Evolutionary conservation across 2,329 filamentous ascomycete species (phyloP), one percentile per base, ranked within the genome.

Genomic region (Colletotrichum tamarilloi): DNA sequence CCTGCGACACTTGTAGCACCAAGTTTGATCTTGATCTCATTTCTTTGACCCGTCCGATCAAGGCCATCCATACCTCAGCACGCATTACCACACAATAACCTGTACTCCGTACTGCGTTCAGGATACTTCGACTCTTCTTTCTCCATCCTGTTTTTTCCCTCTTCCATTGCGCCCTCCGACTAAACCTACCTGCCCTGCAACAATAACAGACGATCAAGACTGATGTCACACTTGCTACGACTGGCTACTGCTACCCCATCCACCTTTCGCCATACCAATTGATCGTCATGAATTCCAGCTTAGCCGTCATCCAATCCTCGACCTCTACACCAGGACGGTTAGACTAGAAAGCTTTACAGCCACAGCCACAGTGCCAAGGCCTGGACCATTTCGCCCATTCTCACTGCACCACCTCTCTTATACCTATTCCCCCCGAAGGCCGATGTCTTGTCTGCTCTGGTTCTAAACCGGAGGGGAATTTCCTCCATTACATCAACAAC

Each of bases 281-380:
- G 66, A 73, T 57, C 60, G 67, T 59, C 55, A 73, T 73, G 70
- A 73, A 65, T 65, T 73, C 67, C 66, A 70, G 55, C 67, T 70
- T 26, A 62, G 56, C 67, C 70, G 56, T 73, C 70, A 73, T 73
- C 67, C 59, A 60, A 70, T 70, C 67, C 70, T 73, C 42, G 55
- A 22, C 67, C 70, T 73, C 42, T 60, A 22, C 67, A 65, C 70
- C 59, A 65, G 67, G 70, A 73, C 59, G 60, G 70, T 70, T 73
- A 73, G 70, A 65, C 67, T 58, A 60, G 22, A 59, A 73, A 70
- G 55, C 67, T 60, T 73, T 60, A 73, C 70, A 73, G 70, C 70
- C 70, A 73, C 70, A 32, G 30, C 53, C 42, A 49, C 42, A 22
- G 53, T 56, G 70, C 70, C 67, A 73, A 70, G 67, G 35, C 67